Evolutionary conservation across 768 basidiomycete genomes (phyloP), one percentile per base, ranked within the genome.

Genomic region (Clavulina sp.): DNA sequence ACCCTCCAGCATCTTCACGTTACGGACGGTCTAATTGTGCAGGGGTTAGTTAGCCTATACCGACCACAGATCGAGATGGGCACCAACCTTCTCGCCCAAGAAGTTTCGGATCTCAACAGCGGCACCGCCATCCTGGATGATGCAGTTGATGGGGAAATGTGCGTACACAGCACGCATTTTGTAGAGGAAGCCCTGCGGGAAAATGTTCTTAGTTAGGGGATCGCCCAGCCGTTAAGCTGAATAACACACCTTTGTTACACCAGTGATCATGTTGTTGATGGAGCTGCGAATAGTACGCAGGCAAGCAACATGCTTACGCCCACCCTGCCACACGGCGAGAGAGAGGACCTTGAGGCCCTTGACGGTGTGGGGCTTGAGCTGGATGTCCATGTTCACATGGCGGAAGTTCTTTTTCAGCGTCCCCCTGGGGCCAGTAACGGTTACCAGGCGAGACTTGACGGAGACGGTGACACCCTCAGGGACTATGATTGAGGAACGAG

Each of bases 81-180:
- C 2, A 61, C 70, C 3, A 52, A 86, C 87, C 76, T 91, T 91
- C 72, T 89, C 87, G 57, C 89, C 88, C 64, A 92, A 71, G 71
- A 93, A 92, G 70, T 92, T 93, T 57, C 91, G 83, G 66, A 95
- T 93, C 66, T 93, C 91, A 44, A 92, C 68, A 46, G 76, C 66
- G 34, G 62, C 65, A 50, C 84, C 87, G 54, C 66, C 66, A 5
- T 84, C 78, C 65, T 84, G 80, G 61, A 93, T 86, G 66, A 95
- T 93, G 65, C 83, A 82, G 74, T 99, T 99, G 76, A 99, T 95
- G 55, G 95, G 95, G 75, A 99, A 99, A 74, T 99, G 95, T 60
- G 95, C 95, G 64, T 97, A 99, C 49, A 99, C 95, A 26, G 89
- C 77, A 60, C 92, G 87, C 93, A 99, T 96, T 82, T 97, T 99